Percentiles rank a stretch among this genome's conserved stretches.
Evolutionary conservation across 176 grass and related monocot genomes (phyloP).

Genomic region (Zea mays): DNA sequence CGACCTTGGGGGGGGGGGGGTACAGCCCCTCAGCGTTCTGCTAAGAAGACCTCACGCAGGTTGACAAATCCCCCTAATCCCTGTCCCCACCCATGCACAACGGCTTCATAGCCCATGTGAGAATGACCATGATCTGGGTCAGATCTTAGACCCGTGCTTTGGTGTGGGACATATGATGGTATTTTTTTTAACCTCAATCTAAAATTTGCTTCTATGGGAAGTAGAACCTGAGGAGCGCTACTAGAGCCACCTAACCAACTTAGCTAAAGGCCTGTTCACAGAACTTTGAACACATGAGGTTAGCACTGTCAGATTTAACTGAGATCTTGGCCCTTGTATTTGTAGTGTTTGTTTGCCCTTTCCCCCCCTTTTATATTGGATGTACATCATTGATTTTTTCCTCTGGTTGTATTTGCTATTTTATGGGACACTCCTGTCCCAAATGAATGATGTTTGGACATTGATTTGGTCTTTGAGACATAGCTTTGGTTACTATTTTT

Average conservation of each 20-base stretch:
- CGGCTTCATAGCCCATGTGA: neutral
- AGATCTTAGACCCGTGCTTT: neutral
- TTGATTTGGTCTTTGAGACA: neutral
- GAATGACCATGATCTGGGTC: neutral
- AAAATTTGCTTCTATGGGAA: neutral
- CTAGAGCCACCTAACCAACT: neutral
- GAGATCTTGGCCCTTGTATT: slow-evolving; percentile 4
- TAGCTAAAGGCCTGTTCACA: neutral
- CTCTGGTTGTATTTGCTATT: neutral
- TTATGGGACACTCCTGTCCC: neutral
- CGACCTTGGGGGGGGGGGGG: neutral
- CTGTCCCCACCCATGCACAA: neutral
- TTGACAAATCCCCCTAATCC: neutral
- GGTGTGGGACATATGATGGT: neutral
- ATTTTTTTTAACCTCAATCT: neutral
- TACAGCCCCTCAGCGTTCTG: neutral
- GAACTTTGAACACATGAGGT: slow-evolving; percentile 16
- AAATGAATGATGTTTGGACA: neutral
- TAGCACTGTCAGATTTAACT: slow-evolving; percentile 18
- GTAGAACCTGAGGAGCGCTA: neutral
- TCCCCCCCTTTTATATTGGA: neutral
- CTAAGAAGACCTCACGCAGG: neutral
- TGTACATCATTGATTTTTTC: neutral
- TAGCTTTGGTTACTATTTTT: neutral
- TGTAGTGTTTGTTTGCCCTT: neutral